phyloP scores from a whole-genome alignment of 2,329 filamentous ascomycete genomes.

The Sporothrix humicola region DNA sequence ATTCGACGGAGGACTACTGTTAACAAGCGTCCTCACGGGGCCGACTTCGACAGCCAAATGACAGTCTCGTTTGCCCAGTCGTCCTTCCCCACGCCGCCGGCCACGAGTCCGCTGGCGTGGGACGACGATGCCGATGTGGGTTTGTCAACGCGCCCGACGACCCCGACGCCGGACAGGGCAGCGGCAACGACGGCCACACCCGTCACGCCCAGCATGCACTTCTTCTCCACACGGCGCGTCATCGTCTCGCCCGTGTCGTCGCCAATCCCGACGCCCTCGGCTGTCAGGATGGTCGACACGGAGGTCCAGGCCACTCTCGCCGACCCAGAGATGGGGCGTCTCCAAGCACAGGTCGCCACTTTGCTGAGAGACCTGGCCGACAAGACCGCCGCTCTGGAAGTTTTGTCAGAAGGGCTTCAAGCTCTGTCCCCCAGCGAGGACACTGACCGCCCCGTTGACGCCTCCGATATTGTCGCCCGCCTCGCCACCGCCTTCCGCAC shows the following conservation, averaged over 20 bases:
- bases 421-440: background rate
- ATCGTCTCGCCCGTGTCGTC: background rate
- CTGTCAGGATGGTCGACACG: constrained; percentile 37
- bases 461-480: constrained; percentile 55
- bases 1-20: too few relatives aligned
- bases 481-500: constrained; percentile 59
- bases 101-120: constrained; percentile 54
- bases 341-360: constrained; percentile 54
- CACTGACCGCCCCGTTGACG: constrained; percentile 54
- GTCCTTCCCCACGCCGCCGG: constrained; percentile 62
- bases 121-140: constrained; percentile 1
- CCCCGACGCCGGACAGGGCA: constrained; percentile 9
- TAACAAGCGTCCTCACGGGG: too few relatives aligned
- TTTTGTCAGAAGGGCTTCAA: constrained; percentile 54
- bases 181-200: constrained; percentile 45
- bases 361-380: constrained; percentile 56
- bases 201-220: constrained; percentile 27
- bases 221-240: constrained; percentile 18
- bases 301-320: constrained; percentile 52
- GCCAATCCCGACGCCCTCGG: background rate
- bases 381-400: constrained; percentile 54
- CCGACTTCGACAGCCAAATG: constrained; percentile 38
- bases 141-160: background rate
- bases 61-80: constrained; percentile 38
- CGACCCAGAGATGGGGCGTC: constrained; percentile 50